Percentiles rank a stretch among this genome's conserved stretches.
Evolutionary conservation across 345 rosid species (phyloP).

Genomic region (Euphorbia tirucalli): DNA sequence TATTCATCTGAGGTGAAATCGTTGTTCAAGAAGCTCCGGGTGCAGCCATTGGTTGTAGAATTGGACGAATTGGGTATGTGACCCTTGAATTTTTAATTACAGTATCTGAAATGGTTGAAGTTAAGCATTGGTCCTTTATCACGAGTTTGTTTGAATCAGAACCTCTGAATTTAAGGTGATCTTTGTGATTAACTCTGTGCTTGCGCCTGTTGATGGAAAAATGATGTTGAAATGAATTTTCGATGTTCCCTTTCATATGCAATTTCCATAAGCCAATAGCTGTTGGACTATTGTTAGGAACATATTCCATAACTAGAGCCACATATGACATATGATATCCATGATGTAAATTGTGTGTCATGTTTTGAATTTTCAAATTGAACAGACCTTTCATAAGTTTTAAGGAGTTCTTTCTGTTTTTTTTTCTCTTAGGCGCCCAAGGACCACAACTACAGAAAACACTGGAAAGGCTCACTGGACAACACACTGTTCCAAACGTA

Average conservation of each 20-base stretch:
- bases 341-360: background rate
- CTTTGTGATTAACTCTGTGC: slow-evolving; percentile 5
- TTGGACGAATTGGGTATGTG: slow-evolving; percentile 84
- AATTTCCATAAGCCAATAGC: background rate
- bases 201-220: background rate
- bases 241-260: no score
- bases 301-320: background rate
- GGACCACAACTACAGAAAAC: slow-evolving; percentile 85
- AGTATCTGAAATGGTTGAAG: background rate
- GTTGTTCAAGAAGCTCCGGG: slow-evolving; percentile 73
- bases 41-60: slow-evolving; percentile 73
- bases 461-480: slow-evolving; percentile 85
- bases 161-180: background rate
- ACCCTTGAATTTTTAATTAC: slow-evolving; percentile 4
- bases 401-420: background rate
- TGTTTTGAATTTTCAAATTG: background rate
- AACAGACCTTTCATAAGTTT: background rate
- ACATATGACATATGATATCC: background rate
- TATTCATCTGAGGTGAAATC: slow-evolving; percentile 90
- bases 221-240: background rate
- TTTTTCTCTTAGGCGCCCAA: slow-evolving; percentile 62
- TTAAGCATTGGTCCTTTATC: background rate
- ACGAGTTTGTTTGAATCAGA: background rate
- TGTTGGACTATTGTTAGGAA: background rate
- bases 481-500: slow-evolving; percentile 91